Conservation (phyloP, 2,329 filamentous ascomycete genomes). For the Trichophyton verrucosum region DNA sequence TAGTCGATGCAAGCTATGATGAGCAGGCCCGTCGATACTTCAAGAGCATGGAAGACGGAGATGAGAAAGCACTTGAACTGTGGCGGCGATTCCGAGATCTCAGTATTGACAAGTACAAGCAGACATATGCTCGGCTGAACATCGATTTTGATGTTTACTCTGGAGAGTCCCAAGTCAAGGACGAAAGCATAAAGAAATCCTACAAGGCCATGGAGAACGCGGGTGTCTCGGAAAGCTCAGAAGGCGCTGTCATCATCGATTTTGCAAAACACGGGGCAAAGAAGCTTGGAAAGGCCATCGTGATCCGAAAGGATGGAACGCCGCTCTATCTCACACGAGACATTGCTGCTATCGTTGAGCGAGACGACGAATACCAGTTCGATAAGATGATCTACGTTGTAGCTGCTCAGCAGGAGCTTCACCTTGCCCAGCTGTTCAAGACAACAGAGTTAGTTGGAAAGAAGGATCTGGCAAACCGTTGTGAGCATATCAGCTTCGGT, state of each 20-base stretch:
- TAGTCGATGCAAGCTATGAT: conserved; percentile 43
- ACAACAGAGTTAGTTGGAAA: conserved; percentile 50
- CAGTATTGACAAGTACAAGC: conserved; percentile 52
- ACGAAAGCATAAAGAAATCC: conserved; percentile 49
- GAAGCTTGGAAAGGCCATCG: conserved; percentile 54
- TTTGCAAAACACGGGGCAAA: conserved; percentile 55
- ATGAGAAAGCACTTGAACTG: conserved; percentile 45
- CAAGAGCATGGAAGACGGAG: conserved; percentile 55
- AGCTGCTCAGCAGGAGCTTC: conserved; percentile 52
- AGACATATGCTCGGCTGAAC: conserved; percentile 52
- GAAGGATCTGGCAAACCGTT: conserved; percentile 47
- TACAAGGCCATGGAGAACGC: conserved; percentile 47
- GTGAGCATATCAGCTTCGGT: conserved; percentile 54
- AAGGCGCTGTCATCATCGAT: conserved; percentile 57
- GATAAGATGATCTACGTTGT: conserved; percentile 60
- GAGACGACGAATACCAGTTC: conserved; percentile 49
- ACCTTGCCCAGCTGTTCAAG: conserved; percentile 54
- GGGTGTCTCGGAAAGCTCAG: conserved; percentile 50
- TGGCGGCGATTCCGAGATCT: conserved; percentile 54
- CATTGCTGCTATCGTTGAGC: conserved; percentile 53
- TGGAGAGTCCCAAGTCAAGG: conserved; percentile 55
- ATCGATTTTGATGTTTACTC: conserved; percentile 55
- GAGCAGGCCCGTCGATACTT: conserved; percentile 52
- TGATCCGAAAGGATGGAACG: conserved; percentile 56
- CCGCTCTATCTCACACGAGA: conserved; percentile 58